These are phyloP conservation scores for Colletotrichum lentis DNA, from an alignment of 2,329 filamentous ascomycete genomes.

Conservation along the genomic window DNA sequence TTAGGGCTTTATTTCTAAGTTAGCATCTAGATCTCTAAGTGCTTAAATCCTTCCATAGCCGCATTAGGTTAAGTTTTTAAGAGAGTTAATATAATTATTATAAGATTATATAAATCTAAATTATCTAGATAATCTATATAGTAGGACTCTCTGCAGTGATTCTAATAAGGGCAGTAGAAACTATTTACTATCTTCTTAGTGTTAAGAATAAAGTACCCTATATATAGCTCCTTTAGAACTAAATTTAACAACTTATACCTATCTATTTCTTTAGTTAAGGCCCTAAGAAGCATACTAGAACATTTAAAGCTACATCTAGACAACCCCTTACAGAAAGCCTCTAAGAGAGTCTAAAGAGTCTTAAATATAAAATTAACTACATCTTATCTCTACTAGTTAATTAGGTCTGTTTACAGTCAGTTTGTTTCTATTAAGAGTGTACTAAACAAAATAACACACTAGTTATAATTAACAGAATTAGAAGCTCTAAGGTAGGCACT, in stretches of 20 bases:
- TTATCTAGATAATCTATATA: no score
- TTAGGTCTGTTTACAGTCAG: background rate
- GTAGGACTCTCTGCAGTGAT: no score
- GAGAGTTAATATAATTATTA: no score
- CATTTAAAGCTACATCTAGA: background rate
- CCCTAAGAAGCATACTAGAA: background rate
- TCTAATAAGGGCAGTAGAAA: background rate
- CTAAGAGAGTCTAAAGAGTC: background rate
- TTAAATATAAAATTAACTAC: background rate
- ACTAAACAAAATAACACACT: background rate
- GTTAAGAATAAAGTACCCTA: fast-evolving
- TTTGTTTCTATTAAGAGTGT: no score
- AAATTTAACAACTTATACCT: background rate
- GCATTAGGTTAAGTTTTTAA: no score
- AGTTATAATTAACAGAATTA: background rate
- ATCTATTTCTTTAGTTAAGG: background rate
- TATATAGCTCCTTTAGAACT: background rate
- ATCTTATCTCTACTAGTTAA: background rate
- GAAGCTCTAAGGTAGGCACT: background rate
- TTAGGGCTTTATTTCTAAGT: no score
- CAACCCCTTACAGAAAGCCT: background rate
- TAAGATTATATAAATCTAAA: no score
- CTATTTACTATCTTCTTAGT: background rate
- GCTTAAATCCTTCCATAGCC: no score
- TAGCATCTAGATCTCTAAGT: no score